Evolutionary conservation across 2,329 filamentous ascomycete genomes (phyloP), one percentile per base, ranked within the genome.

Genomic region (Aspergillus fijiensis): DNA sequence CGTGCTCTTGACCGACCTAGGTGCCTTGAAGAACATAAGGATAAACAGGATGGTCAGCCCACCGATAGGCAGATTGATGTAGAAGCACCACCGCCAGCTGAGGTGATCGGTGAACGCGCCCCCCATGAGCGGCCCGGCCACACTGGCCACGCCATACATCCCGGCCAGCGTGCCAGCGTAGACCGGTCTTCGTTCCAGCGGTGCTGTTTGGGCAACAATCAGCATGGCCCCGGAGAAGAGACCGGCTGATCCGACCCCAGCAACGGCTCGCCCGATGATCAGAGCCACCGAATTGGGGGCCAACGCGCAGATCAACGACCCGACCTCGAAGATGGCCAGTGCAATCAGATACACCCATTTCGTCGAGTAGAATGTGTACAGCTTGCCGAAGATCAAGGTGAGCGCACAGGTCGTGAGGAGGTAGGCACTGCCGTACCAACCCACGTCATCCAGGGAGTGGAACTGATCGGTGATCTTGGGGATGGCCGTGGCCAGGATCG

Each of bases 41-140:
- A 80, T 76, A 14, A 80, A 72, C 1, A 81, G 76, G 3, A 76
- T 69, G n/a, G 75, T 72, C 3, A 77, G 64, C 4, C 73, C 83
- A 0, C 82, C 77, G 48, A 82, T 70, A 16, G 77, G 70, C 0
- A 86, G 74, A 64, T 87, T 87, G 70, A 87, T 81, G 64, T 87
- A 87, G 66, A 84, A 83, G 1, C 75, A 78, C 74, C 72, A 77
- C 35, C 71, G 66, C 75, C 74, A 77, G 11, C 55, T 54, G 19
- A 60, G 55, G 11, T 63, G 57, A 33, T 65, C 62, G 6, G 60
- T 63, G 14, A 69, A 65, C 7, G 58, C 63, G 19, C 65, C 65
- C 72, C 81, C 81, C 62, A 82, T 69, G 58, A 82, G 63, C 49
- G 77, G 77, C 33, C 76, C 77, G 23, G 71, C 75, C 10, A 79